Conservation (phyloP, 2,329 filamentous ascomycete genomes). For the Ascochyta pisi region DNA sequence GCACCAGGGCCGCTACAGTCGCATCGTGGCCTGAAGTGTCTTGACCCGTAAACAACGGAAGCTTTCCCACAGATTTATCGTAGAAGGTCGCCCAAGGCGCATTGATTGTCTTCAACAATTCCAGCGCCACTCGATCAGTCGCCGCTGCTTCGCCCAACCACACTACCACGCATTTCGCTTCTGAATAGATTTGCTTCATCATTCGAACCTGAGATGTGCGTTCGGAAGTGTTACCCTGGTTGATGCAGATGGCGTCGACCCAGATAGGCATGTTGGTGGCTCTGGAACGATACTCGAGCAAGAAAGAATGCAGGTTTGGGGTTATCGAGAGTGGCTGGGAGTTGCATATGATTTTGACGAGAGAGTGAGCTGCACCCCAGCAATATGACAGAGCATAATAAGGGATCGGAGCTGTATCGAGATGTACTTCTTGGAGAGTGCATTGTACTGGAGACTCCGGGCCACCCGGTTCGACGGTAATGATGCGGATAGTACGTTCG, state of each 20-base stretch:
- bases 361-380: neutral
- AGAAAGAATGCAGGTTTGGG: neutral
- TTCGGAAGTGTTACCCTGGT: constrained; percentile 1
- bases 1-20: neutral
- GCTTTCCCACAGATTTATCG: no score
- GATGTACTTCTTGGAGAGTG: no score
- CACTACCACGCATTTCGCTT: constrained; percentile 1
- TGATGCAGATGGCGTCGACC: constrained; percentile 10
- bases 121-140: neutral
- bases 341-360: neutral
- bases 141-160: constrained; percentile 9
- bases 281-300: neutral
- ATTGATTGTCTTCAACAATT: constrained; percentile 2
- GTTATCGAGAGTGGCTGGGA: neutral
- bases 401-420: no score
- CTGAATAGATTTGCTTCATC: constrained; percentile 8
- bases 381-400: neutral
- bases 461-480: no score
- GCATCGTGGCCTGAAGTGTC: neutral
- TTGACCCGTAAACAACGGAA: no score
- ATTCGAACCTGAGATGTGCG: constrained; percentile 12
- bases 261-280: neutral
- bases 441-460: no score
- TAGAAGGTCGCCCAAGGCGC: constrained; percentile 1
- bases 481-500: no score